Base-by-base conservation (phyloP, 768 basidiomycete genomes). In the Phallus indusiatus region DNA sequence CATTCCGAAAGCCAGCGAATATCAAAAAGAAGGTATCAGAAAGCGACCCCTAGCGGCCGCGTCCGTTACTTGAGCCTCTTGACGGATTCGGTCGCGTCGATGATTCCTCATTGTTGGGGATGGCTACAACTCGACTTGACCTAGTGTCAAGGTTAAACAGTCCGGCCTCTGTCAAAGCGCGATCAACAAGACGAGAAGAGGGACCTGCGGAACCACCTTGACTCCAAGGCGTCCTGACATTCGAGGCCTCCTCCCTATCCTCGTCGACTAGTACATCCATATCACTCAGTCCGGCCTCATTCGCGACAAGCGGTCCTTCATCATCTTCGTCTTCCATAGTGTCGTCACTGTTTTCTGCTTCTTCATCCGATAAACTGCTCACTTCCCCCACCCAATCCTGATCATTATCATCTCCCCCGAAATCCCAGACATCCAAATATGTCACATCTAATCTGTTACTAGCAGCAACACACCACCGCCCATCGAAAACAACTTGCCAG, bases 401-500 rank as follows among this genome's bases (percentile, higher is more conserved):
- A 60, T 86, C 86, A 11, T 72, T 64, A 42, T 68, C 67, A 58
- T 84, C 86, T 53, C 75, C 77, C 16, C 87, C 90, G 68, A 92
- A 93, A 75, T 93, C 89, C 90, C 90, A 93, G 22, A 93, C 90
- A 66, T 93, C 90, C 56, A 93, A 74, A 59, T 88, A 85, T 4
- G 90, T 92, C 5, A 81, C 71, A 64, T 88, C 82, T 61, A 81
- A 81, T 59, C 86, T 78, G 64, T 93, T 91, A 68, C 89, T 91
- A 33, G 96, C 96, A 8, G 94, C 93, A 49, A 99, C 91, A 67
- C 93, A 91, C 81, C 92, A 92, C 60, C 93, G 76, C 0, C 93
- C 91, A 70, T 94, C 90, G 70, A 95, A 96, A 33, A 92, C 85
- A 48, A 98, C 92, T 72, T 98, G 95, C 95, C 95, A 99, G 21